phyloP scores from a whole-genome alignment of 257 asterid genomes.

The Scutellaria galericulata region DNA sequence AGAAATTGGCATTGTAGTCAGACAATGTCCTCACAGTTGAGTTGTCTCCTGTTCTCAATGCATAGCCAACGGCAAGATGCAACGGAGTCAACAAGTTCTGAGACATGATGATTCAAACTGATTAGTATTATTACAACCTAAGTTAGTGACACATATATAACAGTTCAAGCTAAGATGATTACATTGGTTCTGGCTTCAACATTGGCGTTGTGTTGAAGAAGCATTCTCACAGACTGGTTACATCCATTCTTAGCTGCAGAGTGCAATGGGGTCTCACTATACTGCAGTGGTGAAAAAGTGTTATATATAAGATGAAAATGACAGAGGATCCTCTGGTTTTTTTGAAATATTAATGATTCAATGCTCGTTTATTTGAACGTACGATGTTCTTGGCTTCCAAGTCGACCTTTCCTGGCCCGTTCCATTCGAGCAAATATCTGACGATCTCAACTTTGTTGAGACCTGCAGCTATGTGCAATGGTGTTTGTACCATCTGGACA shows the following conservation, averaged over 20 bases:
- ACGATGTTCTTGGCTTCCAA: constrained; percentile 53
- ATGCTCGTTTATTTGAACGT: constrained; percentile 26
- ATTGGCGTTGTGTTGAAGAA: constrained; percentile 43
- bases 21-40: constrained; percentile 37
- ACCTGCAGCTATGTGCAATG: constrained; percentile 49
- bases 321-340: background rate
- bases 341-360: background rate
- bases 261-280: constrained; percentile 61
- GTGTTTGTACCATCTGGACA: constrained; percentile 49
- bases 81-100: constrained; percentile 51
- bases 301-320: background rate
- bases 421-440: constrained; percentile 45
- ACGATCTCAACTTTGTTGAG: constrained; percentile 38
- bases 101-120: constrained; percentile 24
- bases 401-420: constrained; percentile 39
- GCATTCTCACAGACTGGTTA: constrained; percentile 33
- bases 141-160: background rate
- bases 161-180: background rate
- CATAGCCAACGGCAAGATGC: constrained; percentile 53
- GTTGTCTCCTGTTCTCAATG: constrained; percentile 47
- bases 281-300: constrained; percentile 29
- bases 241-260: constrained; percentile 53
- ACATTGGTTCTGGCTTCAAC: constrained; percentile 53
- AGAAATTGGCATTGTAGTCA: constrained; percentile 46
- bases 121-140: background rate